phyloP scores from a whole-genome alignment of 345 rosid species.

The Hibiscus syriacus region DNA sequence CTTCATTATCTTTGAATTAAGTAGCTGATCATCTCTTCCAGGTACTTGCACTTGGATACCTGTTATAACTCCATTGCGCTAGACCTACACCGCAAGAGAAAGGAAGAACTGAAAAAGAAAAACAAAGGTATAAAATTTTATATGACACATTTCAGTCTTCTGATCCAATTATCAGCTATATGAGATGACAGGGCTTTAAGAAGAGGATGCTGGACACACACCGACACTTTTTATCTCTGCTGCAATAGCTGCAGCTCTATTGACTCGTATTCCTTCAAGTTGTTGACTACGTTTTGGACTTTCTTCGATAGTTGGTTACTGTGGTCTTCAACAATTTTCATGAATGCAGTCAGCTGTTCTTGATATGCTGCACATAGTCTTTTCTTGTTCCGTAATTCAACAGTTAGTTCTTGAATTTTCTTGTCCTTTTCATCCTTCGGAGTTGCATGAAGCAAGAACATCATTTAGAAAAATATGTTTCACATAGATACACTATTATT shows the following conservation, averaged over 20 bases:
- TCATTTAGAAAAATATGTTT: too few species aligned
- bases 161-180: neutral
- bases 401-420: slow-evolving; percentile 58
- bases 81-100: too few species aligned
- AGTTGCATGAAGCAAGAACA: neutral
- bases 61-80: too few species aligned
- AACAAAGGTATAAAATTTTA: neutral
- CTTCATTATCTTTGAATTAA: neutral
- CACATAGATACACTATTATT: too few species aligned
- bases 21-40: neutral
- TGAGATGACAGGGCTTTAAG: neutral
- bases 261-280: slow-evolving; percentile 48
- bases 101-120: neutral
- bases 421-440: slow-evolving; percentile 59
- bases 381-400: slow-evolving; percentile 60
- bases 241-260: slow-evolving; percentile 34
- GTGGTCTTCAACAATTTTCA: slow-evolving; percentile 56
- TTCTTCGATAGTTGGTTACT: slow-evolving; percentile 37
- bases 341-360: slow-evolving; percentile 51
- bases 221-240: slow-evolving; percentile 22
- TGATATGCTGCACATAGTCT: slow-evolving; percentile 54
- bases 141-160: neutral
- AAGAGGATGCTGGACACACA: neutral
- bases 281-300: slow-evolving; percentile 44
- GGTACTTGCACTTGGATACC: neutral